Conservation (phyloP, 148 eudicot species). For the Nepenthes gracilis region DNA sequence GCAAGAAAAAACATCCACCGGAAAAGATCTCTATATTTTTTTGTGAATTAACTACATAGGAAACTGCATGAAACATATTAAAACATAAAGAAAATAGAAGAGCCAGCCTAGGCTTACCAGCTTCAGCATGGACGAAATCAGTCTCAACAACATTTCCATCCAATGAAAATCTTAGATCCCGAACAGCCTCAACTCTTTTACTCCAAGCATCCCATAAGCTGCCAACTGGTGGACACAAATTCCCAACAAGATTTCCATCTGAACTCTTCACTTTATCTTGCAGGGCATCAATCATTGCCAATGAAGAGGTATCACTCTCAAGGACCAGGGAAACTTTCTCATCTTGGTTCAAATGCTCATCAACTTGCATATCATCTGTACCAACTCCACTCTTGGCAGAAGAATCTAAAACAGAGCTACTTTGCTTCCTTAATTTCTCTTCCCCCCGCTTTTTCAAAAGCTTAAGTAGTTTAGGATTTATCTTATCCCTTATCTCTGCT, state of each 20-base stretch:
- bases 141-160: constrained; percentile 49
- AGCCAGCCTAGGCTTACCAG: constrained; percentile 10
- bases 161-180: constrained; percentile 69
- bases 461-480: constrained; percentile 52
- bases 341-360: constrained; percentile 13
- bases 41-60: not conserved
- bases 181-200: constrained; percentile 67
- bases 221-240: constrained; percentile 15
- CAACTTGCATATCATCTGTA: constrained; percentile 10
- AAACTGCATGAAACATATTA: not conserved
- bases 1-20: not conserved
- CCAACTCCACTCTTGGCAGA: constrained; percentile 15
- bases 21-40: not conserved
- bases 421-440: constrained; percentile 33
- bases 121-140: constrained; percentile 13
- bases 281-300: constrained; percentile 10
- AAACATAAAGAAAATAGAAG: not conserved
- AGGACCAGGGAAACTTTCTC: constrained; percentile 12
- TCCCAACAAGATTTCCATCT: constrained; percentile 15
- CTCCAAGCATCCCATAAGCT: constrained; percentile 74
- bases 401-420: constrained; percentile 14
- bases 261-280: constrained; percentile 9
- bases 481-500: constrained; percentile 49
- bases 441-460: constrained; percentile 44
- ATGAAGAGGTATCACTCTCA: constrained; percentile 14